Percentiles rank a stretch among this genome's conserved stretches.
These are phyloP conservation scores for Tetragonia tetragonoides DNA, from an alignment of 148 eudicot species.

Conservation along the genomic window DNA sequence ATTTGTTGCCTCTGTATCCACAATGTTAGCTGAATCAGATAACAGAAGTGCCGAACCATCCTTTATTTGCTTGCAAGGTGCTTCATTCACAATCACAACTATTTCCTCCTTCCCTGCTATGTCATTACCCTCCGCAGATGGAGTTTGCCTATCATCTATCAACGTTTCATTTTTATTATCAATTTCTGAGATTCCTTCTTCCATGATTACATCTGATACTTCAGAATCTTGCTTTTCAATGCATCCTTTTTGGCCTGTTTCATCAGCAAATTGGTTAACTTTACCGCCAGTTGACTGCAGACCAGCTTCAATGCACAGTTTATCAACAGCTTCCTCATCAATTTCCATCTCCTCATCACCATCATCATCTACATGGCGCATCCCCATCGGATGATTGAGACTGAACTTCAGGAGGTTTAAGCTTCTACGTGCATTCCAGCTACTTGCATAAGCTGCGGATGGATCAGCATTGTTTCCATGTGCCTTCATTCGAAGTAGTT, in stretches of 20 bases:
- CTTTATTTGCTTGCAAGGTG: conserved; percentile 24
- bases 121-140: conserved; percentile 9
- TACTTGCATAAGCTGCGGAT: conserved; percentile 62
- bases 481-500: conserved; percentile 74
- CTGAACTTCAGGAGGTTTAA: conserved; percentile 80
- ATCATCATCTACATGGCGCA: conserved; percentile 67
- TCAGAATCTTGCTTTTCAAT: conserved; percentile 36
- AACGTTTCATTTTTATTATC: conserved; percentile 35
- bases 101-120: conserved; percentile 10
- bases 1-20: conserved; percentile 13
- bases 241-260: conserved; percentile 22
- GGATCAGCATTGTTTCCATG: conserved; percentile 55
- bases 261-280: conserved; percentile 18
- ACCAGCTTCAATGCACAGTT: conserved; percentile 33
- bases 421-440: conserved; percentile 95
- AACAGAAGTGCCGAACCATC: conserved; percentile 14
- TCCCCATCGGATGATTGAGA: conserved; percentile 63
- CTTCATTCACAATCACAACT: conserved; percentile 24
- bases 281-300: conserved; percentile 29
- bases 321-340: conserved; percentile 61
- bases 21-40: conserved; percentile 14
- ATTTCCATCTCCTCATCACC: conserved; percentile 95
- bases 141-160: conserved; percentile 14
- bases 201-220: conserved; percentile 68
- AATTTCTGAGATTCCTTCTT: conserved; percentile 55